phyloP scores from a whole-genome alignment of 164 flowering plant genomes.

The Platanus orientalis region DNA sequence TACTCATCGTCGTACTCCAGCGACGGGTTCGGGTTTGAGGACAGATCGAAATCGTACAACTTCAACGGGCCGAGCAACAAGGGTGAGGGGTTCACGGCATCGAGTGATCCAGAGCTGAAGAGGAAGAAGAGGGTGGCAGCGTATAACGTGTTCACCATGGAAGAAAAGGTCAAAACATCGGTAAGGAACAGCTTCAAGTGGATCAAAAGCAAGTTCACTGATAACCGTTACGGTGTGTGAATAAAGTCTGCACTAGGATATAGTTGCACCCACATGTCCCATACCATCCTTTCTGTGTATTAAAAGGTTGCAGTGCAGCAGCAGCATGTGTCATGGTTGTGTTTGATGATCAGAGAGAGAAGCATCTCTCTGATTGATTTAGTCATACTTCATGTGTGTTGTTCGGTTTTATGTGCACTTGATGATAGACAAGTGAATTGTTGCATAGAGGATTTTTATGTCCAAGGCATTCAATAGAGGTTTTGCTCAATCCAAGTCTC shows the following conservation, averaged over 20 bases:
- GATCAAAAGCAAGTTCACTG: constrained; percentile 68
- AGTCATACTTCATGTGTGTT: too few relatives aligned
- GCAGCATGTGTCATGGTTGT: not conserved
- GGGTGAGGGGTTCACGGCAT: constrained; percentile 31
- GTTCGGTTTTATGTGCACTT: too few relatives aligned
- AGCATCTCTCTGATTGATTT: too few relatives aligned
- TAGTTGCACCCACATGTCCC: too few relatives aligned
- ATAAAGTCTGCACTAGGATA: too few relatives aligned
- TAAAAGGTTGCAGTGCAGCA: too few relatives aligned
- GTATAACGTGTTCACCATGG: constrained; percentile 51
- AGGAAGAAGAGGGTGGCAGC: constrained; percentile 75
- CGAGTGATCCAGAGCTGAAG: constrained; percentile 56
- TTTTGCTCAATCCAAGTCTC: too few relatives aligned
- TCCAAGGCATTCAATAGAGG: too few relatives aligned
- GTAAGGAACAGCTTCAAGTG: constrained; percentile 74
- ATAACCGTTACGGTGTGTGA: constrained; percentile 38
- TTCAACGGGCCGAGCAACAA: constrained; percentile 61
- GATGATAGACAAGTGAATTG: too few relatives aligned
- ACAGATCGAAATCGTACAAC: constrained; percentile 38
- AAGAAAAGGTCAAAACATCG: constrained; percentile 59
- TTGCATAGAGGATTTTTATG: too few relatives aligned
- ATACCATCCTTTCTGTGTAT: too few relatives aligned
- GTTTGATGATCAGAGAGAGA: not conserved
- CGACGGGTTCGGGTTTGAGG: constrained; percentile 37
- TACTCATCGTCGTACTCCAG: constrained; percentile 32